These are phyloP conservation scores for Blastobotrys buckinghamii DNA, from an alignment of 1,139 yeast species.

Conservation along the genomic window DNA sequence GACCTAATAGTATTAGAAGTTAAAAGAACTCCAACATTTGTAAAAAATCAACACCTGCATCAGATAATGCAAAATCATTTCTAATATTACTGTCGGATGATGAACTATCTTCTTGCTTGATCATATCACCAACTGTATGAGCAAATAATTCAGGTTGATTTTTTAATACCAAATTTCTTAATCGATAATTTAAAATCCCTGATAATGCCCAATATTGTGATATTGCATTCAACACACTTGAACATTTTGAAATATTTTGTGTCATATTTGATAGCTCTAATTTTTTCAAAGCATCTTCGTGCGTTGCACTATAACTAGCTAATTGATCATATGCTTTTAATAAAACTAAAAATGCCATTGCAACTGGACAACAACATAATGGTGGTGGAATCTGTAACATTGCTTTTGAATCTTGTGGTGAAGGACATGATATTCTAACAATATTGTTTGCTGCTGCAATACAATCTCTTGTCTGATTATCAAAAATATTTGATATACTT, in stretches of 20 bases:
- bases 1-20: not conserved
- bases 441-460: conserved; percentile 9
- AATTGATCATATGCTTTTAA: conserved; percentile 9
- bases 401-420: not conserved
- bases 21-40: conserved; percentile 9
- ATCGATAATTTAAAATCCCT: conserved; percentile 1
- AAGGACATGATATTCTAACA: not conserved
- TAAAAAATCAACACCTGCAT: conserved; percentile 7
- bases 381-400: not conserved
- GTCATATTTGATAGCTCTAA: conserved; percentile 4
- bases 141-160: conserved; percentile 9
- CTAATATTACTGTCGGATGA: not conserved
- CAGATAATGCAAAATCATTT: conserved; percentile 1
- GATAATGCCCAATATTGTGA: conserved; percentile 8
- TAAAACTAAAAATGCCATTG: conserved; percentile 9
- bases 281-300: conserved; percentile 4
- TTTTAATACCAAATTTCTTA: conserved; percentile 5
- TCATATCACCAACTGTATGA: conserved; percentile 3
- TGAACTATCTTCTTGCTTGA: not conserved
- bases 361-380: conserved; percentile 7
- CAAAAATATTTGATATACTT: not conserved
- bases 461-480: conserved; percentile 2
- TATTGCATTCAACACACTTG: not conserved
- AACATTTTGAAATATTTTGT: not conserved
- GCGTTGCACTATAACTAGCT: not conserved